phyloP scores from a whole-genome alignment of 2,329 filamentous ascomycete genomes.

The Cladosporium sp. region DNA sequence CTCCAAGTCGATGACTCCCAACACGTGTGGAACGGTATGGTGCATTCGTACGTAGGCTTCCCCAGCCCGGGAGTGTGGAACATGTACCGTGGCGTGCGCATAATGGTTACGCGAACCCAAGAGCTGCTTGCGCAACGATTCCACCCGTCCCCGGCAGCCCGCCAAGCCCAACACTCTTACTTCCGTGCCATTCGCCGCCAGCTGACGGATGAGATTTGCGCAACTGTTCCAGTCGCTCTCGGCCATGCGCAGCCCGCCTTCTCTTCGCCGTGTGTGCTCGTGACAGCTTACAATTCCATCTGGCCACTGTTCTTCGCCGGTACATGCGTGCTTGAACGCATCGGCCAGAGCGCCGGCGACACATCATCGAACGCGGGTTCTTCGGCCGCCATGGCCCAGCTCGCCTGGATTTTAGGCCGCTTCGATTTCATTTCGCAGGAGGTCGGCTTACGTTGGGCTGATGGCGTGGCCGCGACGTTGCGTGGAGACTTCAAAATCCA shows the following conservation, averaged over 20 bases:
- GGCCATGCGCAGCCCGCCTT: slow-evolving; percentile 30
- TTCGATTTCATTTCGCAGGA: slow-evolving; percentile 31
- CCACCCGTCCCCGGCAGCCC: slow-evolving; percentile 13
- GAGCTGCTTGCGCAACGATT: slow-evolving; percentile 29
- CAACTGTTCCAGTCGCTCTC: slow-evolving; percentile 28
- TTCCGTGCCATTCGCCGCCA: slow-evolving; percentile 31
- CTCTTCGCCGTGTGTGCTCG: slow-evolving; percentile 29
- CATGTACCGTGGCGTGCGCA: slow-evolving; percentile 31
- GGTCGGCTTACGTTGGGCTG: slow-evolving; percentile 33
- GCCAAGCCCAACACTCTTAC: slow-evolving; percentile 21
- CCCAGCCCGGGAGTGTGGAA: slow-evolving; percentile 30
- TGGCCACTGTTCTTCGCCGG: slow-evolving; percentile 39
- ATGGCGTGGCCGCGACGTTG: slow-evolving; percentile 33
- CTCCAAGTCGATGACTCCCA: slow-evolving; percentile 31
- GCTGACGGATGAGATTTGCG: slow-evolving; percentile 36
- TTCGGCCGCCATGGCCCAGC: slow-evolving; percentile 30
- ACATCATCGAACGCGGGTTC: slow-evolving; percentile 7
- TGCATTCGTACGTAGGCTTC: slow-evolving; percentile 28
- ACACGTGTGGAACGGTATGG: slow-evolving; percentile 34
- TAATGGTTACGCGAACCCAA: slow-evolving; percentile 34
- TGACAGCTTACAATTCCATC: slow-evolving; percentile 33
- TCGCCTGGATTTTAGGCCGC: slow-evolving; percentile 34
- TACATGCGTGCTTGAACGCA: slow-evolving; percentile 33
- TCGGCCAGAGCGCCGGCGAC: slow-evolving; percentile 22
- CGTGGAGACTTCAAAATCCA: slow-evolving; percentile 31